Evolutionary conservation across 306 rosid genomes (phyloP), one percentile per base, ranked within the genome.

Genomic region (Prunus dulcis): DNA sequence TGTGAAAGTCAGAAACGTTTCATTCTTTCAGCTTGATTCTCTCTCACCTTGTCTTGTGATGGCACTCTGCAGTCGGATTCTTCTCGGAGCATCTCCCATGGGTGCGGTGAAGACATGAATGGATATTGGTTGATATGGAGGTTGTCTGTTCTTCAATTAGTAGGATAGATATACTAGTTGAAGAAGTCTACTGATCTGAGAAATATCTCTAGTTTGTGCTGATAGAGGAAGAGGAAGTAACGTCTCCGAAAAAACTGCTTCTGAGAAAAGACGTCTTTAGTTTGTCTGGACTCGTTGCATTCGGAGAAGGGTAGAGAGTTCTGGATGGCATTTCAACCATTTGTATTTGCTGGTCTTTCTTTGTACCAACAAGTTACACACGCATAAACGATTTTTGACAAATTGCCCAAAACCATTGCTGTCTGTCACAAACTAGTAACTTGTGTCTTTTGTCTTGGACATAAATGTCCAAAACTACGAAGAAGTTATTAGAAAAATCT

Each of bases 21-120:
- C 38, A 34, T 28, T 20, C 22, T 64, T 51, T 67, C 69, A 72
- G 63, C 76, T 65, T 64, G 61, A 64, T 70, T 73, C 43, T 38
- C 67, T 73, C 87, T 89, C 73, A 86, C 91, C 93, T 84, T 81
- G 71, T 76, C 47, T 51, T 5, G 49, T 32, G 69, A 34, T 5
- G 10, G 50, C 4, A 47, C 27, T n/a, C 15, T 64, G 69, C 69
- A 64, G 5, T 64, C 17, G 17, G 25, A 64, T 64, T 64, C 69
- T 64, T 34, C 27, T 34, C 18, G 27, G 49, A 64, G 49, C 25
- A 64, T 9, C 49, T 34, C 49, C 43, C 69, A 63, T 63, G 45
- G 3, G 45, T 34, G 67, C 1, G 7, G 43, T 38, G 43, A 38
- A 62, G 41, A 28, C 69, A 34, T 19, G 49, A 3, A 64, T 9